These are phyloP conservation scores for Pythium brassicae DNA, from an alignment of 352 stramenopile genomes.

Conservation along the genomic window DNA sequence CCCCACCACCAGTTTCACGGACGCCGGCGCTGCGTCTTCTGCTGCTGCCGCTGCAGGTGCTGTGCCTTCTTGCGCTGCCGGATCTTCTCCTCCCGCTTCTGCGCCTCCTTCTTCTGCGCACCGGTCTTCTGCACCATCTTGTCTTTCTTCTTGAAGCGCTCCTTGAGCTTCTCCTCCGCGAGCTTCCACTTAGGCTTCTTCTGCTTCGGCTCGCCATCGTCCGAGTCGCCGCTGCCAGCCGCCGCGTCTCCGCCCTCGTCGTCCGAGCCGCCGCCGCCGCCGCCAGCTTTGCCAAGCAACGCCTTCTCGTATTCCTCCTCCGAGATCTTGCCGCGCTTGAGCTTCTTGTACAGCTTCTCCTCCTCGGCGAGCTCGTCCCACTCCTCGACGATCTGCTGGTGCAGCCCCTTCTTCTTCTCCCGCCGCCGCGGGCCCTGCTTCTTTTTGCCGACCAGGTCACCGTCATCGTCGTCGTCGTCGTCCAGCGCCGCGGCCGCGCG, in stretches of 20 bases:
- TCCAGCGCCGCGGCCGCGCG: conserved; percentile 28
- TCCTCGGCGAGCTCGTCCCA: conserved; percentile 99
- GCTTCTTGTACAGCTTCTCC: conserved; percentile 95
- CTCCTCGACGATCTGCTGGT: conserved; percentile 97
- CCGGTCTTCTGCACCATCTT: conserved; percentile 63
- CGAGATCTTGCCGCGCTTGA: conserved; percentile 97
- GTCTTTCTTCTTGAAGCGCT: conserved; percentile 85
- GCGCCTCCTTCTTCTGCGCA: conserved; percentile 65
- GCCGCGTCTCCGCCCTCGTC: conserved; percentile 24
- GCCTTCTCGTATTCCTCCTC: conserved; percentile 91
- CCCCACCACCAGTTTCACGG: neutral
- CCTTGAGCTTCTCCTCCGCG: conserved; percentile 65
- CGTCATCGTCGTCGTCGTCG: conserved; percentile 44
- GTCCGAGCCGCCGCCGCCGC: conserved; percentile 13
- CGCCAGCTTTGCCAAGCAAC: conserved; percentile 46
- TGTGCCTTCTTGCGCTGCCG: conserved; percentile 75
- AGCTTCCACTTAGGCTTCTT: conserved; percentile 66
- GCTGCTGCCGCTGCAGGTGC: conserved; percentile 56
- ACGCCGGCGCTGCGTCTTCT: conserved; percentile 42
- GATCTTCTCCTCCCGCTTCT: conserved; percentile 81
- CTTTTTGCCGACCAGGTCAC: conserved; percentile 39
- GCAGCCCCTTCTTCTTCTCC: conserved; percentile 95
- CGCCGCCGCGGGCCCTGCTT: conserved; percentile 71
- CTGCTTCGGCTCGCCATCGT: conserved; percentile 14
- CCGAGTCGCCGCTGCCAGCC: conserved; percentile 20